Conservation (phyloP, 1,284 basidiomycete genomes). For the Cystobasidium sp. region DNA sequence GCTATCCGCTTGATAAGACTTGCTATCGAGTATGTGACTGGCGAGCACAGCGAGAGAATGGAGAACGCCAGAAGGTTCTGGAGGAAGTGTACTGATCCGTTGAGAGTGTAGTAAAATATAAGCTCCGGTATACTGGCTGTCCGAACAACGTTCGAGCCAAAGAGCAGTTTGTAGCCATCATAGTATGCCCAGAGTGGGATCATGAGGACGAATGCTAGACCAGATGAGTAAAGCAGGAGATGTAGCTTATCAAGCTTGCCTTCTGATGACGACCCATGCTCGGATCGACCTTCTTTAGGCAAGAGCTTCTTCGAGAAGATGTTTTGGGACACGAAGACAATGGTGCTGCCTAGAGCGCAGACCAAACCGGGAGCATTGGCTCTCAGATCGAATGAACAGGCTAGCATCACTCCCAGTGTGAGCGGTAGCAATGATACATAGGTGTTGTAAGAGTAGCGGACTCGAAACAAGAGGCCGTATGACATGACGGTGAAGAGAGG, state of each 20-base stretch:
- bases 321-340: conserved; percentile 97
- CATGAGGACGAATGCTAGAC: conserved; percentile 92
- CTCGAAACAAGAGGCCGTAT: conserved; percentile 88
- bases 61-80: conserved; percentile 98
- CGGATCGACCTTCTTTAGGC: conserved; percentile 63
- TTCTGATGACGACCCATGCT: conserved; percentile 56
- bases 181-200: conserved; percentile 88
- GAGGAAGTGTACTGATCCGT: conserved; percentile 93
- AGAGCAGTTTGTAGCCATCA: conserved; percentile 66
- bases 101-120: conserved; percentile 77
- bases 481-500: conserved; percentile 95
- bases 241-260: conserved; percentile 93
- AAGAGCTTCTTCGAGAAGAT: conserved; percentile 99
- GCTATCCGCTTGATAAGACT: conserved; percentile 96
- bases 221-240: conserved; percentile 91
- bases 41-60: conserved; percentile 91
- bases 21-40: conserved; percentile 98
- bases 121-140: conserved; percentile 53
- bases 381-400: conserved; percentile 89
- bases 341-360: conserved; percentile 89
- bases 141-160: conserved; percentile 44
- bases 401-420: conserved; percentile 95
- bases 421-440: conserved; percentile 94
- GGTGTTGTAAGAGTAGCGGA: conserved; percentile 87
- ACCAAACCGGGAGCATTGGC: conserved; percentile 79